Conservation (phyloP, 2,329 filamentous ascomycete species). For the Botryotinia narcissicola region DNA sequence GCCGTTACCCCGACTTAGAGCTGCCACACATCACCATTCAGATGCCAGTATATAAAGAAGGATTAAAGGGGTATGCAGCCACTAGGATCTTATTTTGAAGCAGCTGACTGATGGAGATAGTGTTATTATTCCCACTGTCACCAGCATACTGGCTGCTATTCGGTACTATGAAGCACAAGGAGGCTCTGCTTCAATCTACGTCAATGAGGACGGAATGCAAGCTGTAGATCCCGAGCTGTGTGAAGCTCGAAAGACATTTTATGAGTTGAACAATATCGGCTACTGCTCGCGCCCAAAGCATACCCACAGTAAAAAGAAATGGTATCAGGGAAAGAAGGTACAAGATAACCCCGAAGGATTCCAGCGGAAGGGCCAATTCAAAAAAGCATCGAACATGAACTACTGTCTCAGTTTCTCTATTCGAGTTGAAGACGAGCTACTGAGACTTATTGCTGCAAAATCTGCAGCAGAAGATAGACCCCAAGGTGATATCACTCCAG, state of each 20-base stretch:
- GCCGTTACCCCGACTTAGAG: slow-evolving; percentile 23
- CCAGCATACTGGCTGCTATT: slow-evolving; percentile 57
- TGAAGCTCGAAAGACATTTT: slow-evolving; percentile 52
- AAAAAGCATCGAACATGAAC: slow-evolving; percentile 76
- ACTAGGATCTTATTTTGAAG: neutral
- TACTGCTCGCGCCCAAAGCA: slow-evolving; percentile 51
- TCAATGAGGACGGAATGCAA: slow-evolving; percentile 69
- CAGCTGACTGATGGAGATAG: slow-evolving; percentile 23
- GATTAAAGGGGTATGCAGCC: slow-evolving; percentile 34
- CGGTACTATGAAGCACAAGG: slow-evolving; percentile 58
- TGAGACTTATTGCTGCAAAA: slow-evolving; percentile 19
- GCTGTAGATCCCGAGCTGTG: slow-evolving; percentile 38
- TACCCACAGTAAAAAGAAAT: slow-evolving; percentile 21
- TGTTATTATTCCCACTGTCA: slow-evolving; percentile 55
- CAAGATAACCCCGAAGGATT: slow-evolving; percentile 41
- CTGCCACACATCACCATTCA: slow-evolving; percentile 47
- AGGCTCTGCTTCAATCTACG: slow-evolving; percentile 63
- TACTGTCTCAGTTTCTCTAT: slow-evolving; percentile 47
- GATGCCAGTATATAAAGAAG: slow-evolving; percentile 51
- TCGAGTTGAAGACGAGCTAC: slow-evolving; percentile 47
- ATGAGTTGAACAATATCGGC: slow-evolving; percentile 55
- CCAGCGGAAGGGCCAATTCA: slow-evolving; percentile 62
- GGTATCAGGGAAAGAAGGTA: slow-evolving; percentile 21
- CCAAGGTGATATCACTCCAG: slow-evolving; percentile 24
- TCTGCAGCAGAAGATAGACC: slow-evolving; percentile 14